Percentiles rank a stretch among this genome's conserved stretches.
Evolutionary conservation across 2,329 filamentous ascomycete species (phyloP).

Genomic region (Claviceps spartinae): DNA sequence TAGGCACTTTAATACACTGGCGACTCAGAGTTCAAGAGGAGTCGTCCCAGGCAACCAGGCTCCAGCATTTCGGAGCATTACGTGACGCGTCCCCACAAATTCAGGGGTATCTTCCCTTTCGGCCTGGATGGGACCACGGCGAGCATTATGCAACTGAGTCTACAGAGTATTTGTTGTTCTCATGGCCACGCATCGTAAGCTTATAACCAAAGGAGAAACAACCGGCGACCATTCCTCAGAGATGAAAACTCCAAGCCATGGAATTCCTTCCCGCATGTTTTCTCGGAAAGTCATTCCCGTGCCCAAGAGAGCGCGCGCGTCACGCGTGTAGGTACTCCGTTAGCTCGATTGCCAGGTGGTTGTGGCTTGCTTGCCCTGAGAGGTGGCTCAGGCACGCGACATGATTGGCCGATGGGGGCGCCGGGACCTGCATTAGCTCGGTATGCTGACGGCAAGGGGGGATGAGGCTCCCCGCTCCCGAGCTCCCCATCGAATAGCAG

Average conservation of each 20-base stretch:
- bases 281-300: too few relatives aligned
- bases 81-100: neutral
- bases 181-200: too few relatives aligned
- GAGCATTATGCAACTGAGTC: neutral
- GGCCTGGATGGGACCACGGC: neutral
- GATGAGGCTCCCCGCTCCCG: too few relatives aligned
- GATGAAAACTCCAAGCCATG: too few relatives aligned
- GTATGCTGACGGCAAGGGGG: neutral
- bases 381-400: conserved; percentile 1
- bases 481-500: conserved; percentile 2
- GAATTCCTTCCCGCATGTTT: too few relatives aligned
- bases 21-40: neutral
- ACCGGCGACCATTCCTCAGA: too few relatives aligned
- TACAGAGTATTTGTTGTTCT: too few relatives aligned
- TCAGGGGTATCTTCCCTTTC: neutral
- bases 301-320: too few relatives aligned
- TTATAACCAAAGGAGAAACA: too few relatives aligned
- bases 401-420: conserved; percentile 5
- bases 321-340: too few relatives aligned
- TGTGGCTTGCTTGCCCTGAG: conserved; percentile 4
- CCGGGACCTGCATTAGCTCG: conserved; percentile 8
- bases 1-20: neutral
- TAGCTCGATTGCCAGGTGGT: neutral
- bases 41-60: neutral
- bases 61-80: neutral